Conservation (phyloP, 2,329 filamentous ascomycete species). For the Fusarium marasasianum region DNA sequence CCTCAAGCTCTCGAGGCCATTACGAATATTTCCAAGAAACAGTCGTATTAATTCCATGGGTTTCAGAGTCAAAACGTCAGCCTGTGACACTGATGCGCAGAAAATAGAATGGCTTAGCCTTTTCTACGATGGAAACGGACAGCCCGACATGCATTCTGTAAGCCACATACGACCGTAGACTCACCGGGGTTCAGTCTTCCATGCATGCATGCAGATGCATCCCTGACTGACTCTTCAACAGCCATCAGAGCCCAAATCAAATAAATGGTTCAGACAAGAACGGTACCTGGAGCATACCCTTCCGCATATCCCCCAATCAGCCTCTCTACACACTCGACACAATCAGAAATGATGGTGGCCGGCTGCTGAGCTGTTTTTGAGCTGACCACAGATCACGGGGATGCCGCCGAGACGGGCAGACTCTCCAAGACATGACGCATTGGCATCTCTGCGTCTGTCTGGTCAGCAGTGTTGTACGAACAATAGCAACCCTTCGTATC, state of each 20-base stretch:
- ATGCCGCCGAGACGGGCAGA: constrained; percentile 28
- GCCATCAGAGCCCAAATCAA: constrained; percentile 3
- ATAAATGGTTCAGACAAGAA: constrained; percentile 26
- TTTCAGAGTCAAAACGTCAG: background rate
- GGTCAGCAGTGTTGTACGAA: constrained; percentile 30
- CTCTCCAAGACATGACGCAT: constrained; percentile 20
- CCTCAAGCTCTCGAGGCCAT: background rate
- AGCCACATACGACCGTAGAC: constrained; percentile 30
- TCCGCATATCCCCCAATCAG: constrained; percentile 32
- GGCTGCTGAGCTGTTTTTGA: constrained; percentile 40
- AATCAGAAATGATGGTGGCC: constrained; percentile 24
- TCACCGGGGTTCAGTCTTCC: constrained; percentile 23
- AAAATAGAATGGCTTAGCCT: constrained; percentile 24
- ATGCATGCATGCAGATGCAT: constrained; percentile 32
- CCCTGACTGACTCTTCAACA: constrained; percentile 17
- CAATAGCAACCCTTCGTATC: constrained; percentile 16
- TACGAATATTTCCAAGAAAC: background rate
- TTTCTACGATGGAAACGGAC: constrained; percentile 26
- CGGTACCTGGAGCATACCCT: constrained; percentile 26
- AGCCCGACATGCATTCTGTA: constrained; percentile 31
- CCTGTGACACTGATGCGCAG: constrained; percentile 16
- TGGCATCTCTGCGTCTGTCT: constrained; percentile 15
- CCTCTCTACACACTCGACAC: constrained; percentile 1
- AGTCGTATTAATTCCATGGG: background rate
- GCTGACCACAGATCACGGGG: constrained; percentile 39